A percentile compares a stretch with the other conserved stretches of the same genome.
These are phyloP conservation scores for Cordyceps fumosorosea DNA, from an alignment of 2,329 filamentous ascomycete genomes.

Conservation along the genomic window DNA sequence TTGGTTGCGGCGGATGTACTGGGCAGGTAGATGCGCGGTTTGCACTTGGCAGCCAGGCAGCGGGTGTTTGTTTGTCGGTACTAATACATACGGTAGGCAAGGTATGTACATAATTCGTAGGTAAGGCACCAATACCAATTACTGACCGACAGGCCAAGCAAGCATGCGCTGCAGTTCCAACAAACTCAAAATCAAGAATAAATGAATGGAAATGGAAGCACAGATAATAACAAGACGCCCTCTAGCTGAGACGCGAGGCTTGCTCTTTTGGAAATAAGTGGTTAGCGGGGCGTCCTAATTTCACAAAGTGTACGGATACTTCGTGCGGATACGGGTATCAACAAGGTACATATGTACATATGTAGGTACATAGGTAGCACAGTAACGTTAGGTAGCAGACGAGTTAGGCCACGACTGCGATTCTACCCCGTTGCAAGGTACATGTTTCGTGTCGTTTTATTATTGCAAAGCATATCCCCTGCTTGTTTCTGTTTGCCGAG, in stretches of 20 bases:
- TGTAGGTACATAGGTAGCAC: no score
- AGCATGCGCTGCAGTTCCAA: not conserved
- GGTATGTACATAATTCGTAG: no score
- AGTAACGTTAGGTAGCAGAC: no score
- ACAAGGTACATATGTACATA: no score
- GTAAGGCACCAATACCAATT: no score
- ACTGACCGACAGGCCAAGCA: no score
- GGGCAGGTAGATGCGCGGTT: not conserved
- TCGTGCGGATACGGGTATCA: no score
- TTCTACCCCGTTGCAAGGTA: not conserved
- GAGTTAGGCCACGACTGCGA: not conserved
- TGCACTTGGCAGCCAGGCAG: not conserved
- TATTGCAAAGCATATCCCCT: not conserved
- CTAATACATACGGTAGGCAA: no score
- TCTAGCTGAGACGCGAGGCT: slow-evolving; percentile 10
- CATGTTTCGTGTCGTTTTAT: not conserved
- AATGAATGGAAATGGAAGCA: not conserved
- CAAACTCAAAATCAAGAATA: not conserved
- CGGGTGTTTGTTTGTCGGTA: not conserved
- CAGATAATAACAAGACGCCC: not conserved
- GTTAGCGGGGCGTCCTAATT: slow-evolving; percentile 3
- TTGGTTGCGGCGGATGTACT: not conserved
- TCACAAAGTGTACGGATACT: not conserved
- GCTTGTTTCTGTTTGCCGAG: not conserved
- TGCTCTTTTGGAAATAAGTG: slow-evolving; percentile 5